phyloP scores from a whole-genome alignment of 2,329 filamentous ascomycete species.

The Piedraia hortae region DNA sequence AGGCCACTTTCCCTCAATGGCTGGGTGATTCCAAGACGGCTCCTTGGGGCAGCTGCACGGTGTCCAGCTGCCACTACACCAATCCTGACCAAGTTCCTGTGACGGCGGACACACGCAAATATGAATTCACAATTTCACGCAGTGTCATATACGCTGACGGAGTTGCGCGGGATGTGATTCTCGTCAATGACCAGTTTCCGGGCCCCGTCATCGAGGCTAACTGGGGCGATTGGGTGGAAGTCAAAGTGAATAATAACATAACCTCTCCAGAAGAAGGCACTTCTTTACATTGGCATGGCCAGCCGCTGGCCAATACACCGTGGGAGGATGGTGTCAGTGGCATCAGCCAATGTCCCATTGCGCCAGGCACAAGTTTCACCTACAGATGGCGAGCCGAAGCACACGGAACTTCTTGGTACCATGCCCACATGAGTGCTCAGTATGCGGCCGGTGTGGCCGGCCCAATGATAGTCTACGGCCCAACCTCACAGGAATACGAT shows the following conservation, averaged over 20 bases:
- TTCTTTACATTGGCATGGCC: slow-evolving; percentile 18
- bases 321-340: slow-evolving; percentile 18
- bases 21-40: slow-evolving; percentile 4
- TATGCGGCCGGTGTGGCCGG: slow-evolving; percentile 10
- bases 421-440: slow-evolving; percentile 14
- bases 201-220: slow-evolving; percentile 10
- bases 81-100: slow-evolving; percentile 9
- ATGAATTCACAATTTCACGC: slow-evolving; percentile 18
- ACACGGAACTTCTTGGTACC: slow-evolving; percentile 14
- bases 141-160: slow-evolving; percentile 20
- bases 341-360: slow-evolving; percentile 17
- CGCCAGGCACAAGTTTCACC: slow-evolving; percentile 14
- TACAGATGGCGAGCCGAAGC: slow-evolving; percentile 16
- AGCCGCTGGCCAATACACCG: slow-evolving; percentile 11
- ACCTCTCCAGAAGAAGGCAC: slow-evolving; percentile 10
- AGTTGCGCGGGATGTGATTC: slow-evolving; percentile 11
- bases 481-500: slow-evolving; percentile 16
- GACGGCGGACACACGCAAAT: slow-evolving; percentile 16
- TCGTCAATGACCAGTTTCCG: slow-evolving; percentile 19
- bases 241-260: slow-evolving; percentile 14
- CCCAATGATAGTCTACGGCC: slow-evolving; percentile 11
- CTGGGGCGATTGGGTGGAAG: slow-evolving; percentile 16
- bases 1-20: slow-evolving; percentile 7
- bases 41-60: slow-evolving; percentile 9
- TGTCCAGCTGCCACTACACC: slow-evolving; percentile 8